Evolutionary conservation across 2,329 filamentous ascomycete species (phyloP), one percentile per base, ranked within the genome.

Genomic region (Aaosphaeria arxii): DNA sequence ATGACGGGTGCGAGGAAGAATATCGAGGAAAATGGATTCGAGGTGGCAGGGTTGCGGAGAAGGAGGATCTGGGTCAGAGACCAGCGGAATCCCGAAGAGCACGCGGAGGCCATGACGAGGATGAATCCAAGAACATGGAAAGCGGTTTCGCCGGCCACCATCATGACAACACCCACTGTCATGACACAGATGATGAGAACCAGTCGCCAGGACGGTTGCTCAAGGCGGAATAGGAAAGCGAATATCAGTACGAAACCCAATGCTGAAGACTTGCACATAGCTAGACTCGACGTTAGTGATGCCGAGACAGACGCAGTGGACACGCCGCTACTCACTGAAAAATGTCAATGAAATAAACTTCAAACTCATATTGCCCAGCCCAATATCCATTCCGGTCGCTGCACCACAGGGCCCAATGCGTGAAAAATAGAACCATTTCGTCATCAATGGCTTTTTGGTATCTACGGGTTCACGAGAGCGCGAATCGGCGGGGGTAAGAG

Each of bases 191-290:
- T 97, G 58, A 97, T 94, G 55, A 81, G 78, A 36, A 95, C 87
- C 6, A 99, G 82, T 59, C 87, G 88, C 78, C 88, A 85, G 0
- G 92, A 96, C 0, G 89, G 90, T 7, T 83, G 82, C 72, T 99
- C 94, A 45, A 99, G 84, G 45, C 88, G 85, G 76, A 99, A 97
- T 42, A 95, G 69, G 65, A 99, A 96, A 53, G 94, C 94, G 67
- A 99, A 99, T 43, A 96, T 71, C 24, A 99, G 85, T 46, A 99
- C 94, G 66, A 97, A 99, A 40, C 89, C 91, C 24, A 99, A 82
- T 11, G 92, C 89, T 7, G 91, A 96, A 5, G 92, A 97, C 80
- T 99, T 99, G 75, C 94, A 97, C 94, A 99, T 97, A 50, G 94
- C 70, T 73, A 51, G 7, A 36, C 44, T 28, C 42, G 44, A 48